Percentiles rank a stretch among this genome's conserved stretches.
These are phyloP conservation scores for Suillus occidentalis DNA, from an alignment of 768 basidiomycete genomes.

Conservation along the genomic window DNA sequence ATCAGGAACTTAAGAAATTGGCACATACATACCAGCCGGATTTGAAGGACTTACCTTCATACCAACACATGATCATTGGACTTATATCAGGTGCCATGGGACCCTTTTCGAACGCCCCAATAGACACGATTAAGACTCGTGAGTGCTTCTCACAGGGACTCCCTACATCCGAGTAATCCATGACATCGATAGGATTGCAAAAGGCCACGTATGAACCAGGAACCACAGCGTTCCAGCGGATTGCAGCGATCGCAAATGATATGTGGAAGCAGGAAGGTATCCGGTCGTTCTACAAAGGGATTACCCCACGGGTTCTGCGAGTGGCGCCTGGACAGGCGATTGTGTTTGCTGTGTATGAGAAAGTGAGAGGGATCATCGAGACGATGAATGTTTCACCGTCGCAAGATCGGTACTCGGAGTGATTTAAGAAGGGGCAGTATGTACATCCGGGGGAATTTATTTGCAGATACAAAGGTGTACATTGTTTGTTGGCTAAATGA, in stretches of 20 bases:
- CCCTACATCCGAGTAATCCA: constrained; percentile 8
- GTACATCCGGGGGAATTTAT: not conserved
- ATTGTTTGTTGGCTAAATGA: not conserved
- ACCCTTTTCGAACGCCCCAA: constrained; percentile 96
- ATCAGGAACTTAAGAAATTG: constrained; percentile 92
- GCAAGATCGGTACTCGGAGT: constrained; percentile 75
- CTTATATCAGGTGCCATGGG: constrained; percentile 97
- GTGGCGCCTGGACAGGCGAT: constrained; percentile 98
- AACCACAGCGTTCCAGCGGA: constrained; percentile 75
- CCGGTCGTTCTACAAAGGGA: constrained; percentile 95
- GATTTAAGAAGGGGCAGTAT: constrained; percentile 9
- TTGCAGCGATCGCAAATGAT: constrained; percentile 77
- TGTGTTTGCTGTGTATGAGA: constrained; percentile 96
- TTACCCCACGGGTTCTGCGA: constrained; percentile 92
- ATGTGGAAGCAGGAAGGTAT: constrained; percentile 94
- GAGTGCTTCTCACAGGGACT: constrained; percentile 29
- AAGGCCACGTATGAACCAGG: constrained; percentile 75
- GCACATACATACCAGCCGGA: constrained; percentile 80
- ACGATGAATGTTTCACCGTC: constrained; percentile 51
- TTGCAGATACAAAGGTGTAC: not conserved
- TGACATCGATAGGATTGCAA: constrained; percentile 63
- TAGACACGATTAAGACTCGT: constrained; percentile 95
- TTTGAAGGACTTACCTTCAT: constrained; percentile 78
- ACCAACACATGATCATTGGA: constrained; percentile 94
- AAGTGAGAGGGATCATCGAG: constrained; percentile 77